These are phyloP conservation scores for Yamadazyma kanchanaburiensis DNA, from an alignment of 1,139 yeast genomes.

Conservation along the genomic window DNA sequence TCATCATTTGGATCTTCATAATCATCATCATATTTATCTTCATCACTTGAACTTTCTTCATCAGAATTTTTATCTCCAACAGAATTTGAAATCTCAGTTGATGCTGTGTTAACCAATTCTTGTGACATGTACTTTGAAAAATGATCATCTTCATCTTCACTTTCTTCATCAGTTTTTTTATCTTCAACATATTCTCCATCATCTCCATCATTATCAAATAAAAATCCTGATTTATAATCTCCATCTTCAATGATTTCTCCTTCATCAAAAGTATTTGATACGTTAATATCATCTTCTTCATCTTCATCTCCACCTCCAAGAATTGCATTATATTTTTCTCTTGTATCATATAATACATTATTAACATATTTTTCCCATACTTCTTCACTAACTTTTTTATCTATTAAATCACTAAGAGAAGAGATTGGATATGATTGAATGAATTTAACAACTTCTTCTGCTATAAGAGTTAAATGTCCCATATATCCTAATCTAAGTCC, in stretches of 20 bases:
- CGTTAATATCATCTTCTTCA: slow-evolving; percentile 30
- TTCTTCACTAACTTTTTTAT: slow-evolving; percentile 54
- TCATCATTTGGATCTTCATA: slow-evolving; percentile 82
- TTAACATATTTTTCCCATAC: slow-evolving; percentile 86
- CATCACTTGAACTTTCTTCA: slow-evolving; percentile 35
- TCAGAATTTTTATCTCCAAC: slow-evolving; percentile 30
- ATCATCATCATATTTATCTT: slow-evolving; percentile 48
- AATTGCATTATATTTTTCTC: slow-evolving; percentile 94
- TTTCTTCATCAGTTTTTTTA: slow-evolving; percentile 18
- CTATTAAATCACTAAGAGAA: slow-evolving; percentile 57
- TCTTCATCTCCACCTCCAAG: slow-evolving; percentile 67
- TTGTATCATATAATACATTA: slow-evolving; percentile 77
- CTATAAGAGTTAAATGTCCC: slow-evolving; percentile 95
- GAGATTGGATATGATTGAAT: slow-evolving; percentile 70
- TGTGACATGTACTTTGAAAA: slow-evolving; percentile 84
- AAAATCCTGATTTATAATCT: slow-evolving; percentile 29
- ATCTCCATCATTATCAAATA: slow-evolving; percentile 20
- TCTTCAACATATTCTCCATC: slow-evolving; percentile 19
- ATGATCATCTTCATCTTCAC: slow-evolving; percentile 31
- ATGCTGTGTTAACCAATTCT: slow-evolving; percentile 64
- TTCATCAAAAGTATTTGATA: slow-evolving; percentile 46
- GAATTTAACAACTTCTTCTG: slow-evolving; percentile 96
- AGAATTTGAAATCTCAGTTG: slow-evolving; percentile 54
- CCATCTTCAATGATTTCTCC: slow-evolving; percentile 43
- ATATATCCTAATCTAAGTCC: slow-evolving; percentile 87